Evolutionary conservation across 192 early-diverging fungal genomes (phyloP).

Genomic region (Funneliformis geosporum): DNA sequence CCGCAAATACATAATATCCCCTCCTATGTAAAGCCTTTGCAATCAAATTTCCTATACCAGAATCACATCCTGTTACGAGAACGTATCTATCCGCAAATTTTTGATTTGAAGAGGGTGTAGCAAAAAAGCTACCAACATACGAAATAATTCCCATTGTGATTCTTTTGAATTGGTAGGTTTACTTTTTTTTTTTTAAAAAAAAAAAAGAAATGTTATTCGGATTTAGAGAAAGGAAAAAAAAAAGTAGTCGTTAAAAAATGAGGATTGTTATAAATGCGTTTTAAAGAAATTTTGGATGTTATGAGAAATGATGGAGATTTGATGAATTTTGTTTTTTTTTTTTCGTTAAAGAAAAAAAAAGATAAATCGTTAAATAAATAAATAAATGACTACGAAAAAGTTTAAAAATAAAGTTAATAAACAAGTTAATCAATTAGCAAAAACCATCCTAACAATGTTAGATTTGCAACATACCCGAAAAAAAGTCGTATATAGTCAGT

Average conservation of each 20-base stretch:
- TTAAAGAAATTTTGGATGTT: not conserved
- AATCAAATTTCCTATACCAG: slow-evolving; percentile 32
- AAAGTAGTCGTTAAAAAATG: not conserved
- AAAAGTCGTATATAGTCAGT: not conserved
- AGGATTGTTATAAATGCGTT: not conserved
- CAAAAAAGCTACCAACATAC: slow-evolving; percentile 30
- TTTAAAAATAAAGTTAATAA: not conserved
- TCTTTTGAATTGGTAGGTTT: not conserved
- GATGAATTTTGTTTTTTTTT: not conserved
- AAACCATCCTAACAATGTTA: not conserved
- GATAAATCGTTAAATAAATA: not conserved
- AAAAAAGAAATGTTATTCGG: not conserved
- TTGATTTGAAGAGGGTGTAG: slow-evolving; percentile 23
- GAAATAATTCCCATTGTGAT: slow-evolving; percentile 29
- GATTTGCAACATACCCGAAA: not conserved
- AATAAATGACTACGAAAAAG: not conserved
- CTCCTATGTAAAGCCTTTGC: slow-evolving; percentile 32
- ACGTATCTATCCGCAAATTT: slow-evolving; percentile 30
- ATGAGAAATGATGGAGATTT: not conserved
- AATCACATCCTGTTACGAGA: slow-evolving; percentile 33
- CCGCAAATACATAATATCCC: slow-evolving; percentile 32
- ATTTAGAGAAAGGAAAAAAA: not conserved
- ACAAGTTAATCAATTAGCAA: not conserved
- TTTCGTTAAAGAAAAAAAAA: not conserved
- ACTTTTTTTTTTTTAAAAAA: not conserved